Evolutionary conservation across 768 basidiomycete species (phyloP), one percentile per base, ranked within the genome.

Genomic region (Tricholoma bakamatsutake): DNA sequence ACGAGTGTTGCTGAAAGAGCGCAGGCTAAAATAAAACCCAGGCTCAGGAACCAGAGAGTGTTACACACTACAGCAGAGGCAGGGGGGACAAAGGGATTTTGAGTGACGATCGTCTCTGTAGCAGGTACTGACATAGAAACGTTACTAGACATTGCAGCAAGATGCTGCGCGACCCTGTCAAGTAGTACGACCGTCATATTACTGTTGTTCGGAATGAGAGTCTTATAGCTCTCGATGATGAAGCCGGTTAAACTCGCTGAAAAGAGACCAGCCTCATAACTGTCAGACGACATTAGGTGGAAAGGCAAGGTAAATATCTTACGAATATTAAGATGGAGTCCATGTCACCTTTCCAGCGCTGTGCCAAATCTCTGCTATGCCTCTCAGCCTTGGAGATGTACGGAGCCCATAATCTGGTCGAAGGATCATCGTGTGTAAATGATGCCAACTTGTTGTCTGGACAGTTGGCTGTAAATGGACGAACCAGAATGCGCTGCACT

Each of bases 1-100:
- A 78, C 73, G 7, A 81, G 60, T 6, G 76, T 80, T 11, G 77
- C 76, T 0, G 71, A 68, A 30, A 78, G 68, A 15, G 76, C 76
- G 57, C 70, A 72, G 7, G 66, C 56, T 21, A 80, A 66, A 52
- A 74, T 77, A 45, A 75, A 71, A 3, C 67, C 66, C 5, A 82
- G 65, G 57, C 76, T 79, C 42, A 77, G 64, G 59, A 80, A 77
- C 76, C 75, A 80, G 4, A 78, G 62, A 0, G 59, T 61, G 55
- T 80, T 80, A 59, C 72, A 73, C 33, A 76, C 57, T 1, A 73
- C 59, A 11, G 71, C 62, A 15, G 71, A 69, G 3, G 59, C 60
- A 0, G 68, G 49, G 31, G 71, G 69, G 3, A 55, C 52, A 13
- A 69, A 67, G 1, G 65, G 55, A 7, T 31, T 39, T 35, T 52